A percentile compares a stretch with the other conserved stretches of the same genome.
These are phyloP conservation scores for Fusarium heterosporum DNA, from an alignment of 2,329 filamentous ascomycete species.

Conservation along the genomic window DNA sequence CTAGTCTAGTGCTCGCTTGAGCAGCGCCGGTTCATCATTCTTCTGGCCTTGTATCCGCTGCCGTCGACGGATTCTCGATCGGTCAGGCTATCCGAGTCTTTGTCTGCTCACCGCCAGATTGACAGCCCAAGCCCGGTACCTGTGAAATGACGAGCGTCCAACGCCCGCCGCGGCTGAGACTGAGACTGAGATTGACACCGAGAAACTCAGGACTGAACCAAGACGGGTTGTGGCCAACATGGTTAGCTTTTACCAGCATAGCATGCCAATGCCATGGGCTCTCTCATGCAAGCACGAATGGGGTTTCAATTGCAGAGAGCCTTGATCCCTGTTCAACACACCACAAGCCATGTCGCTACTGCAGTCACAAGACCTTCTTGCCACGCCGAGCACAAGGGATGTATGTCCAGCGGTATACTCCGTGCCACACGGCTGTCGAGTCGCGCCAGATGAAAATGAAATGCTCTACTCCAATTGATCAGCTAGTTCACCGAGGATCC, in stretches of 20 bases:
- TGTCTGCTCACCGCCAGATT: constrained; percentile 47
- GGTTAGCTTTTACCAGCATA: constrained; percentile 24
- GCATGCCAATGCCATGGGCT: constrained; percentile 17
- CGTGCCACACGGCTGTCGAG: constrained; percentile 13
- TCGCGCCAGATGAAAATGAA: constrained; percentile 34
- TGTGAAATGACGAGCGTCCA: constrained; percentile 39
- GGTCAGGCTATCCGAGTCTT: constrained; percentile 36
- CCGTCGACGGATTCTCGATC: constrained; percentile 39
- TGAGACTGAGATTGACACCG: not conserved
- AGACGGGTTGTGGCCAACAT: constrained; percentile 37
- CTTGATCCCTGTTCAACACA: constrained; percentile 48
- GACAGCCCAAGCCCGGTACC: constrained; percentile 1
- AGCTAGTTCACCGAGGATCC: constrained; percentile 47
- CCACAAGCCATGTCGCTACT: constrained; percentile 44
- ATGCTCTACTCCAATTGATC: constrained; percentile 40
- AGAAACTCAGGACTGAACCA: too few species aligned
- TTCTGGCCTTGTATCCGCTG: constrained; percentile 24
- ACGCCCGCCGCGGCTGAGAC: constrained; percentile 39
- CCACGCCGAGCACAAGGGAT: constrained; percentile 44
- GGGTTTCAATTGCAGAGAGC: constrained; percentile 45
- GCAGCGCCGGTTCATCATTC: constrained; percentile 26
- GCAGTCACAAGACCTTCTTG: constrained; percentile 48
- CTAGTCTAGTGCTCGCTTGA: constrained; percentile 30
- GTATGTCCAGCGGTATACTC: constrained; percentile 28
- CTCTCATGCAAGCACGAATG: constrained; percentile 45